Evolutionary conservation across 306 rosid genomes (phyloP).

Genomic region (Gynostemma pentaphyllum): DNA sequence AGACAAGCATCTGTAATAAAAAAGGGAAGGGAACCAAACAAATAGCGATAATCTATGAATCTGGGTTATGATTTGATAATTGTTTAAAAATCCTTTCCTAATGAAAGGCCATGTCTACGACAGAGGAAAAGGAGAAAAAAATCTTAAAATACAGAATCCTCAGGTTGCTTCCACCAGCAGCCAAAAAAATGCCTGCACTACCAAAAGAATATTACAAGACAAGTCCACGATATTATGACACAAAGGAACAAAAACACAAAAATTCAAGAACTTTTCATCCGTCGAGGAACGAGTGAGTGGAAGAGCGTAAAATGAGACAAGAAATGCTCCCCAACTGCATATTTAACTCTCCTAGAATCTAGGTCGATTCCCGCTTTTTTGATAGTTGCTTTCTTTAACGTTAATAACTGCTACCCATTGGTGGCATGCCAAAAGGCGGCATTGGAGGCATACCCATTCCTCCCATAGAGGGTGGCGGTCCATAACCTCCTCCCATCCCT

Average conservation of each 20-base stretch:
- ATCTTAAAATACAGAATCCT: constrained; percentile 13
- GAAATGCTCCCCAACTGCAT: constrained; percentile 22
- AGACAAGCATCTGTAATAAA: neutral
- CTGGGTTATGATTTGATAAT: neutral
- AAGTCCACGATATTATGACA: constrained; percentile 42
- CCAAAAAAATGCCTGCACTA: constrained; percentile 63
- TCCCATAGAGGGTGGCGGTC: constrained; percentile 82
- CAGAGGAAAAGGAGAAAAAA: constrained; percentile 29
- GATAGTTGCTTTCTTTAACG: neutral
- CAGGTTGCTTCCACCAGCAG: constrained; percentile 33
- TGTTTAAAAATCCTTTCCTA: constrained; percentile 2
- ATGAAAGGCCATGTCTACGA: constrained; percentile 7
- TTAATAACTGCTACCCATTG: constrained; percentile 90
- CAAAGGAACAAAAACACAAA: constrained; percentile 38
- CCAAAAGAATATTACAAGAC: constrained; percentile 56
- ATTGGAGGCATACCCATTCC: constrained; percentile 97
- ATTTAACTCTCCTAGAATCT: constrained; percentile 22
- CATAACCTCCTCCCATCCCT: constrained; percentile 77
- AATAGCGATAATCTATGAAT: neutral
- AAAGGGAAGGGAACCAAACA: neutral
- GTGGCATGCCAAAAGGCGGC: constrained; percentile 98
- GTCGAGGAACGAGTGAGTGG: neutral
- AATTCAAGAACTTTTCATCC: constrained; percentile 1
- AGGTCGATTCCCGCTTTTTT: neutral
- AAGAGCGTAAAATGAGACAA: constrained; percentile 21